Conservation (phyloP, 352 stramenopile genomes). For the Bremia lactucae region DNA sequence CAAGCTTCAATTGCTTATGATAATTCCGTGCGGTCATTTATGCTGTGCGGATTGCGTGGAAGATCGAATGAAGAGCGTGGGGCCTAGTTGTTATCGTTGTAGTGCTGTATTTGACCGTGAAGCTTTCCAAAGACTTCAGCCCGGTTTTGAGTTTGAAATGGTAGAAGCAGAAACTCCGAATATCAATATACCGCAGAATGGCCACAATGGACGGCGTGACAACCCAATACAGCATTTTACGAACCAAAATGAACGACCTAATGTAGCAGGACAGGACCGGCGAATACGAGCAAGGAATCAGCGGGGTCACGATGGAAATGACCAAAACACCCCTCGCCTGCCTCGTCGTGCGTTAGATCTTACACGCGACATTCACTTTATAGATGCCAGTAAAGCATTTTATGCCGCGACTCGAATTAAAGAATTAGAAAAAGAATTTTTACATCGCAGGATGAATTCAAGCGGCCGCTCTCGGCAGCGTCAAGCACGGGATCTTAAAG, state of each 20-base stretch:
- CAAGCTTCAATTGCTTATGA: constrained; percentile 79
- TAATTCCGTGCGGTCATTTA: constrained; percentile 88
- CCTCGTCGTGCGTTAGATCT: constrained; percentile 24
- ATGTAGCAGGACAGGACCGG: constrained; percentile 5
- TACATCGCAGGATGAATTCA: constrained; percentile 8
- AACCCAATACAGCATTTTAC: constrained; percentile 22
- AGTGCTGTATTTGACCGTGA: constrained; percentile 67
- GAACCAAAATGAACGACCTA: constrained; percentile 13
- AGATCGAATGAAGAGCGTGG: constrained; percentile 37
- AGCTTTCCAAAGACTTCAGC: constrained; percentile 82
- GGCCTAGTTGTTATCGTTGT: constrained; percentile 48
- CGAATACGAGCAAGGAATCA: constrained; percentile 8
- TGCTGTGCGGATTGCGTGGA: constrained; percentile 90
- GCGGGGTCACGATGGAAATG: constrained; percentile 11
- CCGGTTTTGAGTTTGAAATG: constrained; percentile 68
- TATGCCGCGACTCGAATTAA: constrained; percentile 59
- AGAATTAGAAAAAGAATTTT: constrained; percentile 47
- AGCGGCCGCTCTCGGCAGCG: constrained; percentile 1
- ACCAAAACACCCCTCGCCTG: constrained; percentile 11
- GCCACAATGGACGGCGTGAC: constrained; percentile 14
- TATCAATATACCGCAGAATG: constrained; percentile 11
- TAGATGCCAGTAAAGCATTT: constrained; percentile 63
- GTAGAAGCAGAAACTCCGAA: constrained; percentile 15
- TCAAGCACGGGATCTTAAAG: constrained; percentile 39
- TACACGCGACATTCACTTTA: constrained; percentile 29